These are phyloP conservation scores for Gaeumannomyces sp. DNA, from an alignment of 2,329 filamentous ascomycete genomes.

Conservation along the genomic window DNA sequence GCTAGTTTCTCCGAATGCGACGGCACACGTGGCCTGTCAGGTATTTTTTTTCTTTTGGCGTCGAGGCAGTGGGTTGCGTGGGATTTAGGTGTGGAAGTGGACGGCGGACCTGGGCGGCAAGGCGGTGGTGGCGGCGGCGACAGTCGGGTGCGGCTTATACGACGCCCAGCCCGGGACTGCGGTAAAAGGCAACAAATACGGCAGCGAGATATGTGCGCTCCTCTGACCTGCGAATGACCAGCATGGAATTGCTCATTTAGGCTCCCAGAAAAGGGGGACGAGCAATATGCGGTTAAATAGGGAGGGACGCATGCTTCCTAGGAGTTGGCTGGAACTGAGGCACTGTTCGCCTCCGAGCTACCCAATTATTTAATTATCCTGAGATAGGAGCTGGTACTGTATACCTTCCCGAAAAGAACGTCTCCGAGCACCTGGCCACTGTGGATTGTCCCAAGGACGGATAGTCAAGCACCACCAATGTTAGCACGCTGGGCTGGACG, in stretches of 20 bases:
- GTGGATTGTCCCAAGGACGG: no score
- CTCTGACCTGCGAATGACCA: background rate
- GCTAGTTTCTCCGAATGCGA: no score
- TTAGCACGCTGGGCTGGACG: no score
- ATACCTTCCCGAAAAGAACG: background rate
- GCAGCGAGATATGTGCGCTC: background rate
- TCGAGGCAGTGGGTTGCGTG: no score
- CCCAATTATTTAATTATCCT: background rate
- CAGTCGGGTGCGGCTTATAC: background rate
- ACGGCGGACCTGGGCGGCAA: no score
- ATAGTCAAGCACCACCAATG: background rate
- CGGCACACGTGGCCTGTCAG: no score
- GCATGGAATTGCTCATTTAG: background rate
- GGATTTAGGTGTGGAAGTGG: no score
- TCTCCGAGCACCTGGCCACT: background rate
- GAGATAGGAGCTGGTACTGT: background rate
- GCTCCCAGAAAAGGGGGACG: background rate
- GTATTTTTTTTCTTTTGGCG: no score
- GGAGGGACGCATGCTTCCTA: background rate
- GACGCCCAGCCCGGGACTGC: background rate
- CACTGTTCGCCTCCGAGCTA: background rate
- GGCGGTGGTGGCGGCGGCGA: no score
- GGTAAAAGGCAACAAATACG: background rate
- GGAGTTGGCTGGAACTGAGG: no score
- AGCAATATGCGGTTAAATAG: slow-evolving; percentile 5